These are phyloP conservation scores for Aaosphaeria pasadenensis DNA, from an alignment of 2,329 filamentous ascomycete species.

Conservation along the genomic window DNA sequence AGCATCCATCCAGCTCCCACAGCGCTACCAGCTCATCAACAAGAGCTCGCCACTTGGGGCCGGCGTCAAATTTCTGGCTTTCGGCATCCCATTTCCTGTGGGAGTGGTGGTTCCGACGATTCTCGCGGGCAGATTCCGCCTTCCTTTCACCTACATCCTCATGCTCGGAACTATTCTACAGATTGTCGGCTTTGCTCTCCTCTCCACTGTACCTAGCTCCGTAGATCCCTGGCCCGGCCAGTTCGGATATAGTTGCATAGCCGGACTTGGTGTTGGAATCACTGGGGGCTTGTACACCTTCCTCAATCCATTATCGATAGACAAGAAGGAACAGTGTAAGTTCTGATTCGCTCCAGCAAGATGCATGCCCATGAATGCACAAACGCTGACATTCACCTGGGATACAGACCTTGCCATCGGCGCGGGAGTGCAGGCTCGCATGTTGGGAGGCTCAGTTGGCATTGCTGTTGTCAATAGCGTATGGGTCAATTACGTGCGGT, in stretches of 20 bases:
- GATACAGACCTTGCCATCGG: neutral
- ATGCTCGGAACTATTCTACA: conserved; percentile 3
- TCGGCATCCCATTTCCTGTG: neutral
- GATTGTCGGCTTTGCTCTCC: conserved; percentile 1
- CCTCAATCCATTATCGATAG: no score
- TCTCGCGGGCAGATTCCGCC: neutral
- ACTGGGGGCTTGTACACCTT: neutral
- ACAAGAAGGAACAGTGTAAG: no score
- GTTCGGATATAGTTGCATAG: conserved; percentile 5
- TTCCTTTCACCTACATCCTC: conserved; percentile 2
- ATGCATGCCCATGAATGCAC: no score
- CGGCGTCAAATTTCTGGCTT: conserved; percentile 6
- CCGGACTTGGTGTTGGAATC: conserved; percentile 2
- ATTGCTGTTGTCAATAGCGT: neutral
- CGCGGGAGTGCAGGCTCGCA: neutral
- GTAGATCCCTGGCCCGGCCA: neutral
- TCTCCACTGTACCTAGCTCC: neutral
- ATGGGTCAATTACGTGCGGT: neutral
- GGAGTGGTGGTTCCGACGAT: neutral
- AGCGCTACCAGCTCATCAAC: conserved; percentile 6
- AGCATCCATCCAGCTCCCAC: conserved; percentile 3
- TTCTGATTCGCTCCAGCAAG: no score
- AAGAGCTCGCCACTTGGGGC: conserved; percentile 1
- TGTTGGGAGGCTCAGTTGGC: neutral
- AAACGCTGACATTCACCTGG: no score